phyloP scores from a whole-genome alignment of 2,329 filamentous ascomycete species.

The Ascochyta viciae-villosae region DNA sequence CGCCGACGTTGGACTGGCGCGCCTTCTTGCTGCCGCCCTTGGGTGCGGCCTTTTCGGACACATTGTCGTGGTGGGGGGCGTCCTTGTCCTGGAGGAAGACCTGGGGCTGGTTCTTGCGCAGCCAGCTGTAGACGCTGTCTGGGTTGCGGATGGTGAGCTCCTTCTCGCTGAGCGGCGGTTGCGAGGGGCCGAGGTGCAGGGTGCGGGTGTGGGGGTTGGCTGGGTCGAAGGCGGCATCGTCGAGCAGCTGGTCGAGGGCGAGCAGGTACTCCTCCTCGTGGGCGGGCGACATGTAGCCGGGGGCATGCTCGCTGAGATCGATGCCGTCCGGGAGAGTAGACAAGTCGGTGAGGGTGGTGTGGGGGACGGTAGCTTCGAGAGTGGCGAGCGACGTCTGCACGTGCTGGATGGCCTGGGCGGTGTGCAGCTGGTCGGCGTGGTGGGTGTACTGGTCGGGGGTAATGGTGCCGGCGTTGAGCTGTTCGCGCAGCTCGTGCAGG shows the following conservation, averaged over 20 bases:
- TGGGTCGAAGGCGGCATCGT: slow-evolving; percentile 61
- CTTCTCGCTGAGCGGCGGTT: slow-evolving; percentile 53
- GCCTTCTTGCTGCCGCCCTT: slow-evolving; percentile 39
- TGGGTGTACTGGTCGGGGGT: slow-evolving; percentile 40
- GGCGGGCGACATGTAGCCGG: slow-evolving; percentile 71
- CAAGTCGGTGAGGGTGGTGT: slow-evolving; percentile 42
- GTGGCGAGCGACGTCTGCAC: slow-evolving; percentile 43
- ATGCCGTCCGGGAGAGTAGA: slow-evolving; percentile 49
- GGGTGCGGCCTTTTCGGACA: slow-evolving; percentile 43
- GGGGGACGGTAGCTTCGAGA: slow-evolving; percentile 52
- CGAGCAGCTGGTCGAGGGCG: slow-evolving; percentile 64
- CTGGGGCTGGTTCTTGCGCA: slow-evolving; percentile 82
- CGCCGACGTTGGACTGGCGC: slow-evolving; percentile 42
- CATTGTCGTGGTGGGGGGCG: slow-evolving; percentile 46
- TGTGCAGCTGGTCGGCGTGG: slow-evolving; percentile 27
- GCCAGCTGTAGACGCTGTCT: slow-evolving; percentile 94
- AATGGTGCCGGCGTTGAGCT: slow-evolving; percentile 40
- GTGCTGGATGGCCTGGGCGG: slow-evolving; percentile 32
- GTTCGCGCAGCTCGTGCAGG: slow-evolving; percentile 45
- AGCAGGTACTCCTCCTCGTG: slow-evolving; percentile 78
- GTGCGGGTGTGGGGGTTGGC: slow-evolving; percentile 50
- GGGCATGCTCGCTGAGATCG: slow-evolving; percentile 63
- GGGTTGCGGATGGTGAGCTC: slow-evolving; percentile 75
- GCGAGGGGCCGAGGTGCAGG: slow-evolving; percentile 49
- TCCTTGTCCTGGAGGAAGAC: slow-evolving; percentile 80